Percentiles rank a stretch among this genome's conserved stretches.
These are phyloP conservation scores for Bathelium albidoporum DNA, from an alignment of 495 filamentous ascomycete genomes.

Conservation along the genomic window DNA sequence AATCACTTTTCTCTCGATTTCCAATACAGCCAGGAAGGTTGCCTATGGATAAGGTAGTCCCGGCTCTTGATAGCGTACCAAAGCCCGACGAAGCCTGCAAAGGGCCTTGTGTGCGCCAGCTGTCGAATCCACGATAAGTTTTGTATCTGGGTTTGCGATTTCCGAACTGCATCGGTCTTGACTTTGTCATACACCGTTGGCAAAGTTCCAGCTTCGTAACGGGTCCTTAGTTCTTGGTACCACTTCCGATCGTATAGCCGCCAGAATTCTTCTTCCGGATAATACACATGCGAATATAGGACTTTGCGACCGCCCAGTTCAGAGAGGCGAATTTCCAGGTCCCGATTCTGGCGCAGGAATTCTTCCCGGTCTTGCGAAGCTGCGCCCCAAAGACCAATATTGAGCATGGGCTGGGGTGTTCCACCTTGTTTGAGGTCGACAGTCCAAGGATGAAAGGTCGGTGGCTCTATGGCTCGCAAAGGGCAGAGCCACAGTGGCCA, in stretches of 20 bases:
- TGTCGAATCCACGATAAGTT: background rate
- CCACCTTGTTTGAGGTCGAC: slow-evolving; percentile 13
- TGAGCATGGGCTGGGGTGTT: slow-evolving; percentile 34
- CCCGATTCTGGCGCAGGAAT: slow-evolving; percentile 50
- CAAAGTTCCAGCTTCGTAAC: slow-evolving; percentile 40
- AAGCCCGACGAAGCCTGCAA: slow-evolving; percentile 11
- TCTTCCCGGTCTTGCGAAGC: slow-evolving; percentile 26
- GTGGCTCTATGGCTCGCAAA: slow-evolving; percentile 25
- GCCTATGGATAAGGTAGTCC: slow-evolving; percentile 10
- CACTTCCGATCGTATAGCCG: slow-evolving; percentile 37
- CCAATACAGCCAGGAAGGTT: background rate
- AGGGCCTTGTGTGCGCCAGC: slow-evolving; percentile 9
- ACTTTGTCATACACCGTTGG: slow-evolving; percentile 47
- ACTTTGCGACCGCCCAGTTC: slow-evolving; percentile 57
- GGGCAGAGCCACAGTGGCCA: slow-evolving; percentile 55
- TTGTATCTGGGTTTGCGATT: slow-evolving; percentile 14
- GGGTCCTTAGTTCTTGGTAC: slow-evolving; percentile 40
- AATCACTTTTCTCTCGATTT: background rate
- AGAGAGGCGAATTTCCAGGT: slow-evolving; percentile 52
- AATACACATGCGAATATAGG: slow-evolving; percentile 49
- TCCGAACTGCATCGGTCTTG: slow-evolving; percentile 25
- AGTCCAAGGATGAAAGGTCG: slow-evolving; percentile 33
- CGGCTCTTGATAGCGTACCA: slow-evolving; percentile 10
- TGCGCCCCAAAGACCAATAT: slow-evolving; percentile 46
- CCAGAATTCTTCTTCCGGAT: slow-evolving; percentile 47